A percentile compares a stretch with the other conserved stretches of the same genome.
Evolutionary conservation across 805 yeast genomes (phyloP).

Genomic region (Barnettozyma siamensis): DNA sequence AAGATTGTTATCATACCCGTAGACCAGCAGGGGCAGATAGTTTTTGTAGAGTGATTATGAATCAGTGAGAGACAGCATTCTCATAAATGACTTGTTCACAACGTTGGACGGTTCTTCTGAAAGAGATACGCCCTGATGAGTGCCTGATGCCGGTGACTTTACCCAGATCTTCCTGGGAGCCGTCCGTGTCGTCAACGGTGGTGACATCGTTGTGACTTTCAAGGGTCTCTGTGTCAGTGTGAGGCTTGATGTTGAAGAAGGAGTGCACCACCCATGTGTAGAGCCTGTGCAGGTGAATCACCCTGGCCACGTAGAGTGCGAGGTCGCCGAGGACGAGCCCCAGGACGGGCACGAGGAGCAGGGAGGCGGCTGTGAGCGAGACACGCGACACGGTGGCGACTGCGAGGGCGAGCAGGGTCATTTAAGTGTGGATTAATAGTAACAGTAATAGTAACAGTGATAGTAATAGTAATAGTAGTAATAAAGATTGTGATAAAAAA

Average conservation of each 20-base stretch:
- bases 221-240: too few species aligned
- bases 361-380: background rate
- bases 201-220: too few species aligned
- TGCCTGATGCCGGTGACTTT: conserved; percentile 5
- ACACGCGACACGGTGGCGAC: background rate
- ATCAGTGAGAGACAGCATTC: conserved; percentile 4
- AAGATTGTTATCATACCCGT: too few species aligned
- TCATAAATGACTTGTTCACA: conserved; percentile 18
- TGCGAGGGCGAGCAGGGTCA: background rate
- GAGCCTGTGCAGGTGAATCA: conserved; percentile 8
- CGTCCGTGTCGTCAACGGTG: background rate
- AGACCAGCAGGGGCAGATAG: too few species aligned
- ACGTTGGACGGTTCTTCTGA: conserved; percentile 10
- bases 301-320: conserved; percentile 12
- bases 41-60: background rate
- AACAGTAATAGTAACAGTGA: too few species aligned
- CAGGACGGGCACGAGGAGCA: conserved; percentile 11
- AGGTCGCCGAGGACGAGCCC: conserved; percentile 17
- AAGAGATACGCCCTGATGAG: conserved; percentile 7
- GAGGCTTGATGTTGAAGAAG: too few species aligned
- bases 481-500: too few species aligned
- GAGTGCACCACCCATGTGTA: conserved; percentile 1
- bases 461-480: too few species aligned
- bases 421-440: too few species aligned
- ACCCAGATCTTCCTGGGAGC: background rate